Evolutionary conservation across 2,329 filamentous ascomycete genomes (phyloP), one percentile per base, ranked within the genome.

Genomic region (Colletotrichum gigasporum): DNA sequence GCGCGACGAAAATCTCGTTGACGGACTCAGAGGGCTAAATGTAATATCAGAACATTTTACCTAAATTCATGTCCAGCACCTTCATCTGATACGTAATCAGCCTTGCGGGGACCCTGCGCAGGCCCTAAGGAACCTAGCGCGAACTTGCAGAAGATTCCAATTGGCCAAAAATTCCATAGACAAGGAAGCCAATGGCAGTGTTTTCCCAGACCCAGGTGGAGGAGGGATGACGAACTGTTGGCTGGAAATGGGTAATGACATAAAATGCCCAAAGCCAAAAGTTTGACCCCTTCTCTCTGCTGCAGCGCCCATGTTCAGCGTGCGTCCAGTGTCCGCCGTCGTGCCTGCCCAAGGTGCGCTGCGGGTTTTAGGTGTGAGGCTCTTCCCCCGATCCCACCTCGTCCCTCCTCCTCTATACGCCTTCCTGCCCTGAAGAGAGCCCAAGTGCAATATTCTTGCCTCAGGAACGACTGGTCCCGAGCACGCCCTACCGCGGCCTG

Each of bases 191-290:
- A 65, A 65, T 65, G 22, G 35, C 48, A 62, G 37, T 24, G 56
- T 32, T 50, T 50, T 44, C 39, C 30, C 11, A 18, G 50, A 12
- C 56, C 57, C 65, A 66, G 62, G 65, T 67, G 65, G 65, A 65
- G 52, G 52, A 63, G 30, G 16, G 20, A 67, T 66, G 65, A 67
- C 65, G 65, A 66, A 63, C 53, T 63, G 65, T 67, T 65, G 65
- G 65, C 55, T 54, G 50, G 52, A 45, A 56, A 54, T 54, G 55
- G 50, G 34, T 32, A 50, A 63, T 64, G 60, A 65, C 64, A 66
- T 64, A 47, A 60, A 47, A 37, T 52, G 50, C 24, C 48, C 47
- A 48, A 65, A 48, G 44, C 41, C 41, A 50, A 65, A 64, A 55
- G 56, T 61, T 54, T 50, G 48, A 37, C 30, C n/a, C 16, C 14